phyloP scores from a whole-genome alignment of 1,284 basidiomycete genomes.

The Meripilus lineatus region DNA sequence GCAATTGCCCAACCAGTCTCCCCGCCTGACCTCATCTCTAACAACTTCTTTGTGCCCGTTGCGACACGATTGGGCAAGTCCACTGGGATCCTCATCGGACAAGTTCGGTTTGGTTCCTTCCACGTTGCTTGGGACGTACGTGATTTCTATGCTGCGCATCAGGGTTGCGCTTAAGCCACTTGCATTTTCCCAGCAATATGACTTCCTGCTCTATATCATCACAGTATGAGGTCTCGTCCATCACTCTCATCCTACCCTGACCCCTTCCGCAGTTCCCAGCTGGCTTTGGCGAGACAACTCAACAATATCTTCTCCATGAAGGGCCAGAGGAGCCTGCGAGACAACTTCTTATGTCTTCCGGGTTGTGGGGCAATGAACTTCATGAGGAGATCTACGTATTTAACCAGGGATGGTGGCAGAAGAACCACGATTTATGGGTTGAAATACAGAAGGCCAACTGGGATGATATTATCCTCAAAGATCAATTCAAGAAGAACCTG shows the following conservation, averaged over 20 bases:
- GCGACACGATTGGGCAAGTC: slow-evolving; percentile 36
- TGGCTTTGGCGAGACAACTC: slow-evolving; percentile 29
- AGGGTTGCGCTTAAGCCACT: too few species aligned
- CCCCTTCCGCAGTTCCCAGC: slow-evolving; percentile 36
- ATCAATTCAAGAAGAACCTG: slow-evolving; percentile 60
- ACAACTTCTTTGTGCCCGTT: slow-evolving; percentile 43
- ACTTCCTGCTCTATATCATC: slow-evolving; percentile 44
- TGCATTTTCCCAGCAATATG: slow-evolving; percentile 32
- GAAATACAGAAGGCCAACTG: slow-evolving; percentile 71
- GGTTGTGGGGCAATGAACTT: slow-evolving; percentile 45
- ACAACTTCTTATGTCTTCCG: slow-evolving; percentile 49
- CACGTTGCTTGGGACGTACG: slow-evolving; percentile 55
- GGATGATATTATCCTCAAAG: slow-evolving; percentile 72
- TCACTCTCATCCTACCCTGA: not conserved
- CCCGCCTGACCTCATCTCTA: slow-evolving; percentile 44
- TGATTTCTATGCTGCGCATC: slow-evolving; percentile 5
- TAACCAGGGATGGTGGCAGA: slow-evolving; percentile 64
- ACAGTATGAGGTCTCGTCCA: too few species aligned
- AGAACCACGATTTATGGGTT: slow-evolving; percentile 57
- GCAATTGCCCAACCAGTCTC: slow-evolving; percentile 41
- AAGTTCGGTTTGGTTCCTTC: slow-evolving; percentile 51
- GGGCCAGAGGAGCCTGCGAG: slow-evolving; percentile 50
- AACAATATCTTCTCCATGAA: slow-evolving; percentile 55
- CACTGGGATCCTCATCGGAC: slow-evolving; percentile 49
- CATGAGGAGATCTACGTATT: slow-evolving; percentile 76